Evolutionary conservation across 306 rosid species (phyloP).

Genomic region (Ammopiptanthus mongolicus): DNA sequence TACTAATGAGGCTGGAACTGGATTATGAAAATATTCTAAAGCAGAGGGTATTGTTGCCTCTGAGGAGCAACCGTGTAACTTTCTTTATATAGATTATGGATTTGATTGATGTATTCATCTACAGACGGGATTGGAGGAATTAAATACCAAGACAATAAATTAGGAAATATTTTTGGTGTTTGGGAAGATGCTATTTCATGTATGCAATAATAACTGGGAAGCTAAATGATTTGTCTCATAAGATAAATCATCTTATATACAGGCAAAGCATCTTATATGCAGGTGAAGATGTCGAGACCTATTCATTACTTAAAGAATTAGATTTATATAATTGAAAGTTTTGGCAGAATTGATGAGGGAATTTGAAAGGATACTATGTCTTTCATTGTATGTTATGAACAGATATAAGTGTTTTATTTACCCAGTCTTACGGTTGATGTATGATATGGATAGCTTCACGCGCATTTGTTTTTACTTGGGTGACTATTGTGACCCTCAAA

Average conservation of each 20-base stretch:
- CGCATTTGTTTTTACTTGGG: neutral
- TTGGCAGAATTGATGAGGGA: neutral
- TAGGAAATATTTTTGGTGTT: neutral
- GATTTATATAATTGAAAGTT: neutral
- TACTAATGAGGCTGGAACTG: neutral
- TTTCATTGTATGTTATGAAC: neutral
- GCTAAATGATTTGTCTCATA: neutral
- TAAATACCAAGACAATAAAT: neutral
- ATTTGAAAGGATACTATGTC: neutral
- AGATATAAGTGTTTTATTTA: neutral
- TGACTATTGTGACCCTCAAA: slow-evolving; percentile 29
- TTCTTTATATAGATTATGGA: neutral
- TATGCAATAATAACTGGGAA: neutral
- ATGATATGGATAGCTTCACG: slow-evolving; percentile 1
- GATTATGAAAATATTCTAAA: neutral
- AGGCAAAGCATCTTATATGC: neutral
- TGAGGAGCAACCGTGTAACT: neutral
- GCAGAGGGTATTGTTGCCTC: neutral
- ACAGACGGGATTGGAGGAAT: neutral
- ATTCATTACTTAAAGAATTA: neutral
- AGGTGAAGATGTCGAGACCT: neutral
- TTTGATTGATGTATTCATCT: neutral
- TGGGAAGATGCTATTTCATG: neutral
- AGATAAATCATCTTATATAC: neutral
- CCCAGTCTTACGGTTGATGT: neutral